Evolutionary conservation across 2,329 filamentous ascomycete genomes (phyloP).

Genomic region (Annulohypoxylon truncatum): DNA sequence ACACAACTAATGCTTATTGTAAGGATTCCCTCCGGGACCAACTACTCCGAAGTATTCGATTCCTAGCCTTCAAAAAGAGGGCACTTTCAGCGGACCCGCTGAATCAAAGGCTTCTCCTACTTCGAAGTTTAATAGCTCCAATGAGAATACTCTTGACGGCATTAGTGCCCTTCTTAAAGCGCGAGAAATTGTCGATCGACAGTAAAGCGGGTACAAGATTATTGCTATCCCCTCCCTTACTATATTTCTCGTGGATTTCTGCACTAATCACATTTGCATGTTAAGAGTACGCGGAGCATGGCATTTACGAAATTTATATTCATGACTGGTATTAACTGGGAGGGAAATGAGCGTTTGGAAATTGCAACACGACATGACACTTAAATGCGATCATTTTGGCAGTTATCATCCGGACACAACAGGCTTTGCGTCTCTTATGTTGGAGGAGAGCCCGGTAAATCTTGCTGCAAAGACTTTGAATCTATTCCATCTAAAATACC

Average conservation of each 20-base stretch:
- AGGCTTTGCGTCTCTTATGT: slow-evolving; percentile 5
- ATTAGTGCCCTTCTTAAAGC: slow-evolving; percentile 69
- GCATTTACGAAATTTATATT: slow-evolving; percentile 34
- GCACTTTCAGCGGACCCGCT: slow-evolving; percentile 20
- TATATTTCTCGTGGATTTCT: slow-evolving; percentile 9
- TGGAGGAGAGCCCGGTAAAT: neutral
- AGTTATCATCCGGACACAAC: neutral
- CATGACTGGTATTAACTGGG: slow-evolving; percentile 28
- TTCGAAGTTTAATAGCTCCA: slow-evolving; percentile 22
- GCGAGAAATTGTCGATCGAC: slow-evolving; percentile 68
- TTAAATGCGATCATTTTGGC: slow-evolving; percentile 9
- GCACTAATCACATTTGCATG: slow-evolving; percentile 33
- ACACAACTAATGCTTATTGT: slow-evolving; percentile 7
- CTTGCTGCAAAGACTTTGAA: slow-evolving; percentile 15
- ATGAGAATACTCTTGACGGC: slow-evolving; percentile 60
- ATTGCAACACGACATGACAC: slow-evolving; percentile 30
- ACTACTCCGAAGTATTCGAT: slow-evolving; percentile 20
- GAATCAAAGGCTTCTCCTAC: slow-evolving; percentile 26
- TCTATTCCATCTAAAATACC: slow-evolving; percentile 33
- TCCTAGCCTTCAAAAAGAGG: slow-evolving; percentile 18
- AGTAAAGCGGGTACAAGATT: slow-evolving; percentile 34
- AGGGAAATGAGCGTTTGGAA: slow-evolving; percentile 36
- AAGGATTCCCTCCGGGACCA: slow-evolving; percentile 31
- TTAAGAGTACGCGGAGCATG: slow-evolving; percentile 29
- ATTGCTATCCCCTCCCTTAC: neutral